Evolutionary conservation across 2,329 filamentous ascomycete species (phyloP).

Genomic region (Phialophora chinensis): DNA sequence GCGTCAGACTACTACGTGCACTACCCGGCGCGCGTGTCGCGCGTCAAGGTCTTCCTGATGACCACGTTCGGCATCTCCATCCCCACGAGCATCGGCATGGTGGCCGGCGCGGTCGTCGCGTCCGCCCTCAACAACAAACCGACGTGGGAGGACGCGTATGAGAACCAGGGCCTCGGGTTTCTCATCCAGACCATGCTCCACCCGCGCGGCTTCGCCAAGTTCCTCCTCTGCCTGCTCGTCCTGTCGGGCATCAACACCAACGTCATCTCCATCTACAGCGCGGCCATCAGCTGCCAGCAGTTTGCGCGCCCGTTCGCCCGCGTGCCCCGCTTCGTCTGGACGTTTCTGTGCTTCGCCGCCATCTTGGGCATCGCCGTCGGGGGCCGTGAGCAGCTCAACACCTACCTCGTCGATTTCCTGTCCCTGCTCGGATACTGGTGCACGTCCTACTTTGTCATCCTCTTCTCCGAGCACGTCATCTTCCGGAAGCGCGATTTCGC

Average conservation of each 20-base stretch:
- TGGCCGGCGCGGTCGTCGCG: slow-evolving; percentile 53
- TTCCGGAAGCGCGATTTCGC: slow-evolving; percentile 52
- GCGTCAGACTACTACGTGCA: slow-evolving; percentile 40
- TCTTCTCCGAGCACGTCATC: slow-evolving; percentile 57
- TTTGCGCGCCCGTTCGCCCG: slow-evolving; percentile 52
- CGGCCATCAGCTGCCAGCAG: slow-evolving; percentile 46
- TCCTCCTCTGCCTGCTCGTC: slow-evolving; percentile 48
- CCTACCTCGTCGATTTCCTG: slow-evolving; percentile 56
- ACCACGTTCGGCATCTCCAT: slow-evolving; percentile 56
- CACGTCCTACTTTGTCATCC: slow-evolving; percentile 56
- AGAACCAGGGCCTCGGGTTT: slow-evolving; percentile 52
- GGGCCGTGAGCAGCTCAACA: slow-evolving; percentile 52
- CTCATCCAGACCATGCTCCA: slow-evolving; percentile 55
- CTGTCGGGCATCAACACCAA: slow-evolving; percentile 57
- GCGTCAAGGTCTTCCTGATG: slow-evolving; percentile 49
- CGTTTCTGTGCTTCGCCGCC: slow-evolving; percentile 52
- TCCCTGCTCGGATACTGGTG: slow-evolving; percentile 59
- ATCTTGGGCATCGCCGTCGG: slow-evolving; percentile 55
- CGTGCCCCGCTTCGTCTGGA: slow-evolving; percentile 58
- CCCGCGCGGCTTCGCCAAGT: slow-evolving; percentile 55
- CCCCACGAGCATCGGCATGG: slow-evolving; percentile 58
- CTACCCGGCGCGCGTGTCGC: slow-evolving; percentile 36
- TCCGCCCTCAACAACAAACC: slow-evolving; percentile 51
- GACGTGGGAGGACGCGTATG: slow-evolving; percentile 50
- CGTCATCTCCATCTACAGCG: slow-evolving; percentile 52